Percentiles rank a stretch among this genome's conserved stretches.
phyloP scores from a whole-genome alignment of 352 stramenopile genomes.

The Globisporangium yorkense region DNA sequence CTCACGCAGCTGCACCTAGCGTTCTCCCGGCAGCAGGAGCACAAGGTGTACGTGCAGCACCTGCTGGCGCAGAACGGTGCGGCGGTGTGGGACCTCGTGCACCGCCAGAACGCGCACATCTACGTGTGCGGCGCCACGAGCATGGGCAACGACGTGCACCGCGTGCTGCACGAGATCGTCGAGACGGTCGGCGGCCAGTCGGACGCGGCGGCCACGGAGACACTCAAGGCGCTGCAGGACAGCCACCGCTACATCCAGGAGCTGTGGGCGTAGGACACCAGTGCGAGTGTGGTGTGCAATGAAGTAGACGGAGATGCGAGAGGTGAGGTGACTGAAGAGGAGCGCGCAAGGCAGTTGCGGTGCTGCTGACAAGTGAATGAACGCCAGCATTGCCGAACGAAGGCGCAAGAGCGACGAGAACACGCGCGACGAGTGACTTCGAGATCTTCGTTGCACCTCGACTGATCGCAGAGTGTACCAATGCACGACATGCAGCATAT shows the following conservation, averaged over 20 bases:
- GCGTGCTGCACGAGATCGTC: slow-evolving; percentile 87
- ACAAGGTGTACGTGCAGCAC: slow-evolving; percentile 99
- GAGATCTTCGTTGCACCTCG: no score
- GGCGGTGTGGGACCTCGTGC: slow-evolving; percentile 55
- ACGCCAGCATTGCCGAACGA: not conserved
- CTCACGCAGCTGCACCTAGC: slow-evolving; percentile 91
- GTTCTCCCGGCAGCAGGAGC: slow-evolving; percentile 90
- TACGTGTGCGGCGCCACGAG: slow-evolving; percentile 96
- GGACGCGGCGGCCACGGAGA: slow-evolving; percentile 54
- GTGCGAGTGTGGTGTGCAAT: not conserved
- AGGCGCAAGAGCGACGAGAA: no score
- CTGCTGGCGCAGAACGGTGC: slow-evolving; percentile 80
- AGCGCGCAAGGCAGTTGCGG: not conserved
- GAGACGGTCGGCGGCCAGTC: slow-evolving; percentile 53
- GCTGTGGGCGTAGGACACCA: slow-evolving; percentile 76
- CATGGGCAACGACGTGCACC: slow-evolving; percentile 97
- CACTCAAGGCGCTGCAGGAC: slow-evolving; percentile 88
- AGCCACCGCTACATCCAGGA: slow-evolving; percentile 94
- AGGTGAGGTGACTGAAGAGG: not conserved
- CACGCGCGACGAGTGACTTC: no score
- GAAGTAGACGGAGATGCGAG: not conserved
- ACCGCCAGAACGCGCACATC: slow-evolving; percentile 77
- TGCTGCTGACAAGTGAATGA: not conserved
- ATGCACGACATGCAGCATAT: not conserved
- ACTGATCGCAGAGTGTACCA: no score